Evolutionary conservation across 345 rosid species (phyloP).

Genomic region (Melaleuca alternifolia): DNA sequence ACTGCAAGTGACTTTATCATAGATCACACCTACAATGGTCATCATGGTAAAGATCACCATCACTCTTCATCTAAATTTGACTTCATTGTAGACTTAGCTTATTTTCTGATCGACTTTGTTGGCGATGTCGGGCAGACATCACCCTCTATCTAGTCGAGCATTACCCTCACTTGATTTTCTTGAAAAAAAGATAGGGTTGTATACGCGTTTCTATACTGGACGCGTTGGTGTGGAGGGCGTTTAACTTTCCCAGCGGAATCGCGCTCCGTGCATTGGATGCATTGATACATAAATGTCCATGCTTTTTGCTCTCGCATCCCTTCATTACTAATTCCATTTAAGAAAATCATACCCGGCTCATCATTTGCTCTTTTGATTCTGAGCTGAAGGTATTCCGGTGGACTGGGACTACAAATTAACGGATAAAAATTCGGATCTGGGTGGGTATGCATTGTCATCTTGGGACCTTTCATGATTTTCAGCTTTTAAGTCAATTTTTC

Average conservation of each 20-base stretch:
- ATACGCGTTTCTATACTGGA: neutral
- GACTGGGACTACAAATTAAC: neutral
- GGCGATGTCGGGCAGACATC: neutral
- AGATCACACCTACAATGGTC: neutral
- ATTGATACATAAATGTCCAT: neutral
- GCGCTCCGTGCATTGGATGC: neutral
- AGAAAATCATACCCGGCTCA: neutral
- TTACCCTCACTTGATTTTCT: neutral
- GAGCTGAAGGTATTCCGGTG: neutral
- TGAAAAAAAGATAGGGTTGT: too few species aligned
- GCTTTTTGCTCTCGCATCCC: neutral
- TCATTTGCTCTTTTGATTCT: neutral
- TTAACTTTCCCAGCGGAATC: neutral
- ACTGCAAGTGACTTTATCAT: too few species aligned
- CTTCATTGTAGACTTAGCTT: too few species aligned
- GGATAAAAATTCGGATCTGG: neutral
- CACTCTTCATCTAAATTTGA: neutral
- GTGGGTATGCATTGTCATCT: neutral
- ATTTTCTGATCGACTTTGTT: neutral
- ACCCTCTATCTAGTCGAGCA: neutral
- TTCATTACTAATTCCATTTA: neutral
- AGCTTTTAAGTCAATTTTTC: neutral
- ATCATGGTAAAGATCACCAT: neutral
- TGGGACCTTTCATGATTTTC: neutral
- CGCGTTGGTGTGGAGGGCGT: rapidly evolving